Conservation (phyloP, 2,329 filamentous ascomycete species). For the Canariomyces notabilis region DNA sequence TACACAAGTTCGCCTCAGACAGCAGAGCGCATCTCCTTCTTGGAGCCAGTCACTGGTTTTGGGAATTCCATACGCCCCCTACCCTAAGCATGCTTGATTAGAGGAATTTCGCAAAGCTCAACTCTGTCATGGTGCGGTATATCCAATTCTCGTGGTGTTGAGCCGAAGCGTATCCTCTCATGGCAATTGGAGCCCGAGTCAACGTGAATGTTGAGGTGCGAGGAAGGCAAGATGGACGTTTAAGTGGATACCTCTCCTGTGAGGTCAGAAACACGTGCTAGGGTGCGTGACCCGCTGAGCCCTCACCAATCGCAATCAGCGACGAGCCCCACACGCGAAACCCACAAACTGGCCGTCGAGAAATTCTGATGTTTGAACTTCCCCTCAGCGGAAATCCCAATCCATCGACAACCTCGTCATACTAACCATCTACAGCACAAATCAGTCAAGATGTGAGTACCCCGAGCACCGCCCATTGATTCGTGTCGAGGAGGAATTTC, state of each 20-base stretch:
- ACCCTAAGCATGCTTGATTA: too few species aligned
- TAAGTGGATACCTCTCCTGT: not conserved
- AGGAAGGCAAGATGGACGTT: not conserved
- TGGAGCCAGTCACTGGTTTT: too few species aligned
- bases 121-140: too few species aligned
- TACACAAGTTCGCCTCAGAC: too few species aligned
- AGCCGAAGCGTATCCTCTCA: too few species aligned
- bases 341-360: slow-evolving; percentile 29
- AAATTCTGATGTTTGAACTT: slow-evolving; percentile 29
- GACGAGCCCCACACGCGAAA: slow-evolving; percentile 23
- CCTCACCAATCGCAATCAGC: slow-evolving; percentile 25
- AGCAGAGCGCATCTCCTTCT: too few species aligned
- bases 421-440: slow-evolving; percentile 35
- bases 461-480: slow-evolving; percentile 12
- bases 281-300: slow-evolving; percentile 21
- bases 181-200: too few species aligned
- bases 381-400: slow-evolving; percentile 29
- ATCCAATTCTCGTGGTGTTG: too few species aligned
- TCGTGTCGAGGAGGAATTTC: slow-evolving; percentile 7
- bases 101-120: too few species aligned
- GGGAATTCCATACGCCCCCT: too few species aligned
- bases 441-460: slow-evolving; percentile 38
- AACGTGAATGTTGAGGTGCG: too few species aligned
- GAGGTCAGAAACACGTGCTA: slow-evolving; percentile 9
- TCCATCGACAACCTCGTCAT: slow-evolving; percentile 29